Base-by-base conservation (phyloP, 495 filamentous ascomycete genomes). In the Parmelia sp. region DNA sequence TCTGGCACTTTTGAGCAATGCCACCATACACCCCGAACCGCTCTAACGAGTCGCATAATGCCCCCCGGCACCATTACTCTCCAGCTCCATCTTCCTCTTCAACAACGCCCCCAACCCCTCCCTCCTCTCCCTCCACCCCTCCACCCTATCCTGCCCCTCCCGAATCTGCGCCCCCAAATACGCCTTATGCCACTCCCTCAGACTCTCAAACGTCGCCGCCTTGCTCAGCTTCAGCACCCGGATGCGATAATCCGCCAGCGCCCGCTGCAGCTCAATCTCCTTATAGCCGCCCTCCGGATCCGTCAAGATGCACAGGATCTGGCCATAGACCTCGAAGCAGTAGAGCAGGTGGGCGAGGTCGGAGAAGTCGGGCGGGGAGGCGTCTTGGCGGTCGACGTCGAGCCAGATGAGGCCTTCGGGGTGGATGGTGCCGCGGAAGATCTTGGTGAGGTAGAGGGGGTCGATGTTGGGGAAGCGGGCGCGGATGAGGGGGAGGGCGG, bases 311-410 rank as follows among this genome's bases (percentile, higher is more conserved):
- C 61, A 64, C 9, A 68, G 23, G 25, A 68, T 58, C 63, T 68
- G 66, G 7, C 58, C 58, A 45, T 68, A 68, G n/a, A 68, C 49
- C 63, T 68, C 66, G 40, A 68, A 68, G 58, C 66, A 68, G 55
- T 68, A 68, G 14, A 92, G 77, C 67, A 92, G 75, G 25, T 89
- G 88, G 1, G 88, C 87, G n/a, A 92, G 86, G 67, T 90, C 86
- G 14, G 78, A 78, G 42, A 91, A 80, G 44, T 85, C 82, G 19
- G 44, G 35, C 8, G 66, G 66, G 23, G 77, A 75, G 53, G 78
- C 78, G 58, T 80, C 76, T 25, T 79, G 75, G n/a, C 66, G 57
- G 44, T 62, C 66, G 51, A 65, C 40, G 51, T 68, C 66, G 3
- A 68, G 58, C 66, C 66, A 68, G 49, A 68, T 45, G 8, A 68